These are phyloP conservation scores for Westerdykella aurantiaca DNA, from an alignment of 2,329 filamentous ascomycete genomes.

Conservation along the genomic window DNA sequence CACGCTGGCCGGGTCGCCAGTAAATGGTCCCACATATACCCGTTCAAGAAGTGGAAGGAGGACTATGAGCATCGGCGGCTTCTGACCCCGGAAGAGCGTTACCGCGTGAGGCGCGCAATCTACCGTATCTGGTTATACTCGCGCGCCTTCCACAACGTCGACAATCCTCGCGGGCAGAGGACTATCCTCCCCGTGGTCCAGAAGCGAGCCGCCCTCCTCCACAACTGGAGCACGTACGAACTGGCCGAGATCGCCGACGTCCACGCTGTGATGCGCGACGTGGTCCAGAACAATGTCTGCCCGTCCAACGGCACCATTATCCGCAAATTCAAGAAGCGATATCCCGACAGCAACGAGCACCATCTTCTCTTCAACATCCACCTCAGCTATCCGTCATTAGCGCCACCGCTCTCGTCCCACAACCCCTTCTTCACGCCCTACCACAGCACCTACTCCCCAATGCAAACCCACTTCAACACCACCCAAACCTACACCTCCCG, in stretches of 20 bases:
- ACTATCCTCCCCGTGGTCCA: slow-evolving; percentile 42
- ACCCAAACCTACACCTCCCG: slow-evolving; percentile 29
- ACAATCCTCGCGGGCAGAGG: slow-evolving; percentile 48
- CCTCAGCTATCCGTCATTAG: slow-evolving; percentile 41
- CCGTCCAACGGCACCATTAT: slow-evolving; percentile 57
- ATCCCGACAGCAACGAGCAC: slow-evolving; percentile 45
- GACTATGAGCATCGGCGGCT: slow-evolving; percentile 52
- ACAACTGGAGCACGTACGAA: slow-evolving; percentile 53
- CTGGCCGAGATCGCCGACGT: slow-evolving; percentile 57
- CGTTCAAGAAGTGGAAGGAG: slow-evolving; percentile 57
- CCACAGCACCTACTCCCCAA: slow-evolving; percentile 15
- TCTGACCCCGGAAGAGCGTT: slow-evolving; percentile 46
- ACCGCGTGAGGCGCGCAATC: slow-evolving; percentile 50
- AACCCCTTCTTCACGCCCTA: slow-evolving; percentile 23
- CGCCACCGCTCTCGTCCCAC: slow-evolving; percentile 23
- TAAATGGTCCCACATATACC: slow-evolving; percentile 57
- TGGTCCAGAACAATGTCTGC: slow-evolving; percentile 54
- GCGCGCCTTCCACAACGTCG: slow-evolving; percentile 52
- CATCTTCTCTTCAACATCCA: slow-evolving; percentile 51
- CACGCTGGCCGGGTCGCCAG: slow-evolving; percentile 50
- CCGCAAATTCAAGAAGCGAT: slow-evolving; percentile 54
- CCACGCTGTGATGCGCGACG: slow-evolving; percentile 50
- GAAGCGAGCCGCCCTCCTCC: slow-evolving; percentile 52
- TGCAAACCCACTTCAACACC: slow-evolving; percentile 36
- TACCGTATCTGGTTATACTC: slow-evolving; percentile 58